A percentile compares a stretch with the other conserved stretches of the same genome.
These are phyloP conservation scores for Colletotrichum filicis DNA, from an alignment of 2,329 filamentous ascomycete species.

Conservation along the genomic window DNA sequence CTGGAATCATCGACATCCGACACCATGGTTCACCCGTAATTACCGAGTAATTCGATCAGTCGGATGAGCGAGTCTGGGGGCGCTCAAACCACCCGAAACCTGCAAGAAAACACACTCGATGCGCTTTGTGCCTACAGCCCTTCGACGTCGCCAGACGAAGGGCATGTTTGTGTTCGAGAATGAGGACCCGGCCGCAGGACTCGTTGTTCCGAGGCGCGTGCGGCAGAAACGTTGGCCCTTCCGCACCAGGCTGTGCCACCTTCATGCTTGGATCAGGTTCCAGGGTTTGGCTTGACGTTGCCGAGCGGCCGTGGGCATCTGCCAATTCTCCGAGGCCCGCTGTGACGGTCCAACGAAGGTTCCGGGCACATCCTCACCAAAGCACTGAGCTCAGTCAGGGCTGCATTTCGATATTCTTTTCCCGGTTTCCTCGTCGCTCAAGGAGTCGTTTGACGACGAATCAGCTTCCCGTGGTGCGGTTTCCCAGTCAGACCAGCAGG, in stretches of 20 bases:
- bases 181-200: neutral
- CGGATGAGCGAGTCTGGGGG: slow-evolving; percentile 21
- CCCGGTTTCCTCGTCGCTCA: neutral
- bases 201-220: slow-evolving; percentile 7
- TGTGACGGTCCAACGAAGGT: neutral
- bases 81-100: slow-evolving; percentile 19
- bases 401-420: neutral
- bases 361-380: slow-evolving; percentile 19
- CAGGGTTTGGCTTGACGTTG: slow-evolving; percentile 16
- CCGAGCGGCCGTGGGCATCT: slow-evolving; percentile 2
- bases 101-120: slow-evolving; percentile 4
- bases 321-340: slow-evolving; percentile 18
- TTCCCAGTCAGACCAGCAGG: neutral
- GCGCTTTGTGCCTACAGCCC: neutral
- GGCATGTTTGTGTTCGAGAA: neutral
- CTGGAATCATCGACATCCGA: slow-evolving; percentile 18
- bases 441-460: neutral
- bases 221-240: slow-evolving; percentile 1
- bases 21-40: slow-evolving; percentile 22
- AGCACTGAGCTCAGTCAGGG: neutral
- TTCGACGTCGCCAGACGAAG: neutral
- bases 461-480: neutral
- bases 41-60: slow-evolving; percentile 22
- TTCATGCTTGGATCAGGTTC: slow-evolving; percentile 22
- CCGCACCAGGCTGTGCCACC: slow-evolving; percentile 20